Evolutionary conservation across 371 early-diverging fungal species (phyloP), one percentile per base, ranked within the genome.

Genomic region (Rhizomucor pusillus): DNA sequence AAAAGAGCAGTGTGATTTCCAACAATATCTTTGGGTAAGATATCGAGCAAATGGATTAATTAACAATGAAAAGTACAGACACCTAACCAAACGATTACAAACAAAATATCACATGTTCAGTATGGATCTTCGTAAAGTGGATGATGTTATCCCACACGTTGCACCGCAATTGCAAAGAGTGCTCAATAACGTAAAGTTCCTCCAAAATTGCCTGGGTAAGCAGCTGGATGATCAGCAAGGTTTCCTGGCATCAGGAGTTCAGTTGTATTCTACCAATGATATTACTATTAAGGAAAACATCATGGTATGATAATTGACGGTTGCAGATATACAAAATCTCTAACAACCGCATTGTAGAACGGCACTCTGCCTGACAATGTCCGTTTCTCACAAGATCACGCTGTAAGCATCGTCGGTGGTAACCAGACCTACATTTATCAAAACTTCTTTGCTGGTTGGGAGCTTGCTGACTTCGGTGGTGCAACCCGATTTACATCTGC

Each of bases 381-480:
- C 33, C n/a, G 14, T 1, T 61, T 66, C 43, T 35, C 62, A 7
- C 75, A 75, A 63, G 69, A 75, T 36, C 75, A 75, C 33, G 75
- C 54, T 49, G 56, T 75, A 13, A 69, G 71, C 23, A 54, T 69
- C 10, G 67, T 69, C 1, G 71, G 69, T 11, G 52, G 54, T 33
- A 75, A 75, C 34, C 60, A 65, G 51, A 75, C 75, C 3, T 71
- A 69, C 25, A 63, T 75, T 20, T 59, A 59, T n/a, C 69, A 75
- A 55, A 75, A 75, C 54, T 75, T 71, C 35, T 54, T 75, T 59
- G 75, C 72, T 43, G 75, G 75, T 6, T 71, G 75, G 71, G 58
- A 67, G 35, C 50, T 71, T 14, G 67, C 57, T 34, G 75, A 75
- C 43, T 67, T 75, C 52, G 75, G 72, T 47, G 75, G 75, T 43